phyloP scores from a whole-genome alignment of 177 flowering plant genomes.

The Telopea speciosissima region DNA sequence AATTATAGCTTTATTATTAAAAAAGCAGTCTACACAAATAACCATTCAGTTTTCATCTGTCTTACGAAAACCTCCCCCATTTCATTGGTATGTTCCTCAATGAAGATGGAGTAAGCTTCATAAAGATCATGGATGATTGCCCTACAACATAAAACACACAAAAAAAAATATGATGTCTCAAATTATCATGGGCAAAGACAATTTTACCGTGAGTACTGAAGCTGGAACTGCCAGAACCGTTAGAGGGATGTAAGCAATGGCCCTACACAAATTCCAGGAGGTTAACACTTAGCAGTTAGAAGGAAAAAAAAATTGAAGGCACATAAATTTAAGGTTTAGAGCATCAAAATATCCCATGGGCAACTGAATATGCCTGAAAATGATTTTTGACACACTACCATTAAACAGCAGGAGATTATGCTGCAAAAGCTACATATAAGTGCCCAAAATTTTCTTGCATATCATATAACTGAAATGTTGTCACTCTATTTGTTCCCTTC shows the following conservation, averaged over 20 bases:
- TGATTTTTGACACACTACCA: too few relatives aligned
- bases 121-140: neutral
- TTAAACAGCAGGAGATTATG: too few relatives aligned
- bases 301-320: neutral
- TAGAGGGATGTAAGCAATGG: slow-evolving; percentile 84
- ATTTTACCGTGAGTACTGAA: slow-evolving; percentile 83
- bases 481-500: too few relatives aligned
- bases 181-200: slow-evolving; percentile 1
- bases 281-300: neutral
- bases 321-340: neutral
- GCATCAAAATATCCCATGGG: neutral
- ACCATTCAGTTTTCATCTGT: too few relatives aligned
- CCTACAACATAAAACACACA: neutral
- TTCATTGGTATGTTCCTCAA: too few relatives aligned
- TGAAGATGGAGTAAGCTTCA: neutral
- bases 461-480: too few relatives aligned
- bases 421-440: too few relatives aligned
- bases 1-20: too few relatives aligned
- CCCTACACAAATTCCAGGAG: slow-evolving; percentile 43
- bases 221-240: slow-evolving; percentile 97
- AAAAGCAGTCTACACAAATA: too few relatives aligned
- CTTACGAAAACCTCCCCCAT: too few relatives aligned
- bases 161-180: slow-evolving; percentile 10
- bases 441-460: too few relatives aligned
- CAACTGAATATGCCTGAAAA: too few relatives aligned